Conservation (phyloP, 805 yeast genomes). For the Candida chilensis region DNA sequence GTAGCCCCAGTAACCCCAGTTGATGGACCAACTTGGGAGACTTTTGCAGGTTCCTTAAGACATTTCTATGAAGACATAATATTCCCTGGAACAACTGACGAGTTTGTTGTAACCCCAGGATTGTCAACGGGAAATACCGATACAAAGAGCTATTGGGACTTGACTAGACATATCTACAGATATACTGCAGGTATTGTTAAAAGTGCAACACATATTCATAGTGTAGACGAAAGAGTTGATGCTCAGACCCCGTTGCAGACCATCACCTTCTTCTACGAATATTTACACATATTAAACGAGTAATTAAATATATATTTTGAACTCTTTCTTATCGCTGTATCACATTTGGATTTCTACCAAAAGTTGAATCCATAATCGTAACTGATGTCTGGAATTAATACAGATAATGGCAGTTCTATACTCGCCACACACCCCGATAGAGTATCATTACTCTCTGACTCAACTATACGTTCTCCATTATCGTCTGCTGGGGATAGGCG, state of each 20-base stretch:
- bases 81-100: conserved; percentile 13
- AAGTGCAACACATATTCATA: conserved; percentile 16
- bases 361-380: no score
- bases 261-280: conserved; percentile 28
- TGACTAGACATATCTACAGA: conserved; percentile 25
- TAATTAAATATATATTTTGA: no score
- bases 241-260: conserved; percentile 22
- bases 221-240: conserved; percentile 21
- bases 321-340: no score
- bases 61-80: conserved; percentile 25
- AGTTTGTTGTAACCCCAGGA: conserved; percentile 21
- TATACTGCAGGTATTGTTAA: conserved; percentile 16
- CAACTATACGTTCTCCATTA: no score
- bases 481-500: no score
- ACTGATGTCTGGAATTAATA: no score
- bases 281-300: conserved; percentile 11
- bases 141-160: conserved; percentile 30
- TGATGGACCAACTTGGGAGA: conserved; percentile 20
- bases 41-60: conserved; percentile 24
- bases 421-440: no score
- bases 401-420: no score
- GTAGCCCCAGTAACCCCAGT: conserved; percentile 29
- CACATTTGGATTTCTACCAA: no score
- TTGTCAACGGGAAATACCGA: conserved; percentile 29
- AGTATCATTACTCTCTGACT: no score